phyloP scores from a whole-genome alignment of 2,329 filamentous ascomycete species.

The Colletotrichum acutatum region DNA sequence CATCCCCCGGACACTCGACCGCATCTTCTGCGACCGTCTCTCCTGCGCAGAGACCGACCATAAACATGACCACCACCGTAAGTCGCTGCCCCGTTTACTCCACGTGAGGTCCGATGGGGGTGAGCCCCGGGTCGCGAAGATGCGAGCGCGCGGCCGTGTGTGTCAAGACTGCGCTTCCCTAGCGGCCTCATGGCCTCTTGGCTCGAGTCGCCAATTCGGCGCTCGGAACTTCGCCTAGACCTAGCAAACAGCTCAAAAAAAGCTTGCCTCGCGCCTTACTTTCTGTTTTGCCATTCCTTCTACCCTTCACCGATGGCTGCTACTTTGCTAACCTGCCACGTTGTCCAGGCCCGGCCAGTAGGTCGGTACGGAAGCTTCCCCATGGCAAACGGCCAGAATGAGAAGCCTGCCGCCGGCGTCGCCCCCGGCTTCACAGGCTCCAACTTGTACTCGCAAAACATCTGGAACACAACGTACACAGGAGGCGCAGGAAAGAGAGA shows the following conservation, averaged over 20 bases:
- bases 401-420: slow-evolving; percentile 46
- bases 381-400: slow-evolving; percentile 45
- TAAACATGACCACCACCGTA: slow-evolving; percentile 51
- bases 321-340: slow-evolving; percentile 32
- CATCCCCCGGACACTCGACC: slow-evolving; percentile 34
- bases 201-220: slow-evolving; percentile 29
- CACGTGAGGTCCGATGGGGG: slow-evolving; percentile 33
- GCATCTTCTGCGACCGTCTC: slow-evolving; percentile 40
- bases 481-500: slow-evolving; percentile 54
- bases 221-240: slow-evolving; percentile 35
- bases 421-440: slow-evolving; percentile 48
- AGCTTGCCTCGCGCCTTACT: slow-evolving; percentile 25
- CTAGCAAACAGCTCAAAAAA: slow-evolving; percentile 28
- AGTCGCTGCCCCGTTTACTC: slow-evolving; percentile 40
- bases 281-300: slow-evolving; percentile 27
- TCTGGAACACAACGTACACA: slow-evolving; percentile 52
- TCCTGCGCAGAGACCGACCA: slow-evolving; percentile 34
- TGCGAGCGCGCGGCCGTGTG: slow-evolving; percentile 46
- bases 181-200: slow-evolving; percentile 38
- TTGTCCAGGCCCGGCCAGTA: slow-evolving; percentile 48
- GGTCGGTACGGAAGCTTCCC: slow-evolving; percentile 52
- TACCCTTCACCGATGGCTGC: slow-evolving; percentile 20
- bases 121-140: slow-evolving; percentile 26
- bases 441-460: slow-evolving; percentile 49
- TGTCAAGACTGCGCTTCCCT: slow-evolving; percentile 48